These are phyloP conservation scores for Mollisiaceae sp. DNA, from an alignment of 2,329 filamentous ascomycete species.

Conservation along the genomic window DNA sequence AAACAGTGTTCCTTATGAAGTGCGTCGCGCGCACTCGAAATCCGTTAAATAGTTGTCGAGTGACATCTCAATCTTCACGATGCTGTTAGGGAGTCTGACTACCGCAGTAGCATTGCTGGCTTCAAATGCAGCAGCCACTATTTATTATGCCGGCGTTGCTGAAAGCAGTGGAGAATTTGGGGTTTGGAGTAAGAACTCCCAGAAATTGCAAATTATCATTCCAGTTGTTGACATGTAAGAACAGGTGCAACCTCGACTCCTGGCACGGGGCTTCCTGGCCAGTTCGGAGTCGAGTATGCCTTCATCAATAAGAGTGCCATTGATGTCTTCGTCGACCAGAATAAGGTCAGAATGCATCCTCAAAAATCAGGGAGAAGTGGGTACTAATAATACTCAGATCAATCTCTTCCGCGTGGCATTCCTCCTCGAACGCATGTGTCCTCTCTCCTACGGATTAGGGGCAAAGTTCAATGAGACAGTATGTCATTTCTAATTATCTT, in stretches of 20 bases:
- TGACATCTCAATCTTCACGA: constrained; percentile 17
- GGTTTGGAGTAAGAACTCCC: constrained; percentile 44
- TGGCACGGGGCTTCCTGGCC: constrained; percentile 52
- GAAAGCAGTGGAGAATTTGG: constrained; percentile 55
- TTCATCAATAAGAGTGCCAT: constrained; percentile 54
- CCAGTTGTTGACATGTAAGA: background rate
- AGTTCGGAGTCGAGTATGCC: constrained; percentile 54
- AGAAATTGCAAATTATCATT: background rate
- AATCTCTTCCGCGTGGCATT: constrained; percentile 56
- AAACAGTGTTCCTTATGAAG: background rate
- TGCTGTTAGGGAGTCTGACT: constrained; percentile 27
- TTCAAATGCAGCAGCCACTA: constrained; percentile 43
- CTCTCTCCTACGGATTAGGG: constrained; percentile 51
- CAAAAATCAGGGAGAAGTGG: background rate
- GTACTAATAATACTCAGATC: constrained; percentile 32
- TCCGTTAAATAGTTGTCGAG: background rate
- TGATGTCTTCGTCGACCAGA: constrained; percentile 51
- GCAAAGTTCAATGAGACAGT: constrained; percentile 54
- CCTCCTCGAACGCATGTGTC: constrained; percentile 56
- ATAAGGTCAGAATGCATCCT: constrained; percentile 40
- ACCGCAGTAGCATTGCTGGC: constrained; percentile 25
- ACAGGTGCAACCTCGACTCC: constrained; percentile 38
- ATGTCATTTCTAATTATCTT: background rate
- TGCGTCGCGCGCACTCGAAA: background rate
- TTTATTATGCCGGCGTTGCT: constrained; percentile 54